These are phyloP conservation scores for Lactarius deliciosus DNA, from an alignment of 768 basidiomycete species.

Conservation along the genomic window DNA sequence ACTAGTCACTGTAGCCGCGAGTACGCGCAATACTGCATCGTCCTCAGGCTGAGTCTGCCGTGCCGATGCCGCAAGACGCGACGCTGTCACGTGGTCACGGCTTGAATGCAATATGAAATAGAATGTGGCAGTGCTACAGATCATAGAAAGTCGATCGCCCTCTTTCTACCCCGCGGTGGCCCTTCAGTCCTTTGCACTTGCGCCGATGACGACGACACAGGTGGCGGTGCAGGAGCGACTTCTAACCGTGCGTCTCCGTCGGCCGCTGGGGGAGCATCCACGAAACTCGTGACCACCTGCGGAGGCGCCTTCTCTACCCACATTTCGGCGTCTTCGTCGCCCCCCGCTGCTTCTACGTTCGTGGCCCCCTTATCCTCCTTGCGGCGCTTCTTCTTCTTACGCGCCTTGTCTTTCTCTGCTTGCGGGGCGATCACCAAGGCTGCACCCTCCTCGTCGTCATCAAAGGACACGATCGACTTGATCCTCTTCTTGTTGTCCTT, in stretches of 20 bases:
- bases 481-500: conserved; percentile 55
- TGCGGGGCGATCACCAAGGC: conserved; percentile 32
- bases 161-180: conserved; percentile 31
- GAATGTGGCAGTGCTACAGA: not conserved
- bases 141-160: conserved; percentile 34
- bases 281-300: conserved; percentile 45
- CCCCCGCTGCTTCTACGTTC: conserved; percentile 42
- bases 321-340: conserved; percentile 44
- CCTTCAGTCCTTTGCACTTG: conserved; percentile 19
- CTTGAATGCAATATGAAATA: not conserved
- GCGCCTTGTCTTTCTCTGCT: conserved; percentile 33
- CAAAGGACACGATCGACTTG: conserved; percentile 68
- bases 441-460: conserved; percentile 65
- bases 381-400: conserved; percentile 47
- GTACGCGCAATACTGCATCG: not conserved
- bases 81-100: not conserved
- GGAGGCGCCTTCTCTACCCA: conserved; percentile 68
- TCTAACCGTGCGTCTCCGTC: not conserved
- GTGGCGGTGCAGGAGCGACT: not conserved
- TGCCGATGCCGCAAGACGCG: not conserved
- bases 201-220: not conserved
- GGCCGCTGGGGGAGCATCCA: not conserved
- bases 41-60: not conserved
- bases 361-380: conserved; percentile 32
- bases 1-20: not conserved